These are phyloP conservation scores for Solanum habrochaites DNA, from an alignment of 257 asterid genomes.

Conservation along the genomic window DNA sequence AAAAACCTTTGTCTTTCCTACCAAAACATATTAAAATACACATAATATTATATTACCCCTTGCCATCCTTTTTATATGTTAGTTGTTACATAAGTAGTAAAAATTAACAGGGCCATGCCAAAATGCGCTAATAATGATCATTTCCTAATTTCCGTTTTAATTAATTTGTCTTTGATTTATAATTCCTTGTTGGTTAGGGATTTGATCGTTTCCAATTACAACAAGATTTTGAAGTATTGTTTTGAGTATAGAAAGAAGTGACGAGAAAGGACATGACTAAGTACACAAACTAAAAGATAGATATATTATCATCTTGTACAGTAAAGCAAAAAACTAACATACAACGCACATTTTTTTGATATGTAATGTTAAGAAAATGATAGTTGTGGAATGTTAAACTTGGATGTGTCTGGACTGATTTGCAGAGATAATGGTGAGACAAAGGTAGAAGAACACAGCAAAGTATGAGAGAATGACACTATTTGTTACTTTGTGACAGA, in stretches of 20 bases:
- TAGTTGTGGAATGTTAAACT: neutral
- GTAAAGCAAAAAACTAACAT: neutral
- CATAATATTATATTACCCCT: neutral
- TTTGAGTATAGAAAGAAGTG: too few relatives aligned
- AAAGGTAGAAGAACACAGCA: constrained; percentile 15
- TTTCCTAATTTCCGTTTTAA: neutral
- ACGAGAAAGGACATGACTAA: too few relatives aligned
- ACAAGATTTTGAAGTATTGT: too few relatives aligned
- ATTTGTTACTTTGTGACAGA: constrained; percentile 27
- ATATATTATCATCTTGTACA: neutral
- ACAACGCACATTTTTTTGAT: neutral
- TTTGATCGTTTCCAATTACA: neutral
- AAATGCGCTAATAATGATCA: neutral
- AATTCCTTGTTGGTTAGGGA: neutral
- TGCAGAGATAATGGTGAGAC: constrained; percentile 37
- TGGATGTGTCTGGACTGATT: constrained; percentile 29
- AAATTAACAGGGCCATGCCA: neutral
- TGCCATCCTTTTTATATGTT: neutral
- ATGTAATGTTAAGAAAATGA: neutral
- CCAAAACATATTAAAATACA: neutral
- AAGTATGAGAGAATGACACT: constrained; percentile 26
- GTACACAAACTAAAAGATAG: neutral
- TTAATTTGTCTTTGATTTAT: neutral
- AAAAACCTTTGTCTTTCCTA: neutral
- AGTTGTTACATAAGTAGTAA: neutral